A percentile compares a stretch with the other conserved stretches of the same genome.
Conservation (phyloP, 2,329 filamentous ascomycete species). For the Chaetomiaceae sp. region DNA sequence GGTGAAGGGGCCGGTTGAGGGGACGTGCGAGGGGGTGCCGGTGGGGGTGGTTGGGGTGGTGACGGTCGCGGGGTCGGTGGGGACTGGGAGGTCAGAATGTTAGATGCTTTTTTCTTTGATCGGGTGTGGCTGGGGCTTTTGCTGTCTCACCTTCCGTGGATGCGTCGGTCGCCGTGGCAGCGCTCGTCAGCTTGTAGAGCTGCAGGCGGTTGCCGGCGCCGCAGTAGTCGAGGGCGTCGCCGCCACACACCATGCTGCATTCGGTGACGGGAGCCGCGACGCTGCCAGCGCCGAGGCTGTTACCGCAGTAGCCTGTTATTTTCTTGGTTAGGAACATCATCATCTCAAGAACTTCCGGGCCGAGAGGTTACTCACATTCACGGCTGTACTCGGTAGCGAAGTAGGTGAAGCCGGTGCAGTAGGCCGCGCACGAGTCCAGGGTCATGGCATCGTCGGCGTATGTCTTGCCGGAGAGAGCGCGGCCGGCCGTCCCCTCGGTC, state of each 20-base stretch:
- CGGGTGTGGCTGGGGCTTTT: conserved; percentile 8
- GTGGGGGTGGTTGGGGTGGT: conserved; percentile 26
- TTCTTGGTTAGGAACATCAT: conserved; percentile 7
- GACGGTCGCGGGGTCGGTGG: conserved; percentile 22
- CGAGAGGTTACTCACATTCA: conserved; percentile 30
- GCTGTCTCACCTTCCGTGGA: conserved; percentile 16
- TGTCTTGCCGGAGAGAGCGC: conserved; percentile 34
- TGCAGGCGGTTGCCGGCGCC: conserved; percentile 36
- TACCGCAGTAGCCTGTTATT: conserved; percentile 35
- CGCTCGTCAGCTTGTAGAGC: conserved; percentile 30
- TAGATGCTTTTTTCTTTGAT: no score
- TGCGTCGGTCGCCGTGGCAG: conserved; percentile 11
- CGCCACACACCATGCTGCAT: conserved; percentile 37
- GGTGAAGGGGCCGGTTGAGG: conserved; percentile 39
- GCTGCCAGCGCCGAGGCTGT: conserved; percentile 32
- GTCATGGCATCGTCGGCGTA: conserved; percentile 36
- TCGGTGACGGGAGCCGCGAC: conserved; percentile 30
- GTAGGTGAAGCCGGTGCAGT: conserved; percentile 35
- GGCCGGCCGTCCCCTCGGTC: conserved; percentile 33
- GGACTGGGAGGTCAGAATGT: no score
- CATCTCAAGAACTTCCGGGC: neutral
- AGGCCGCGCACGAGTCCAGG: conserved; percentile 35
- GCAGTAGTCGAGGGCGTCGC: conserved; percentile 35
- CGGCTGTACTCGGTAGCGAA: conserved; percentile 37
- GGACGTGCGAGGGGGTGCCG: conserved; percentile 33